phyloP scores from a whole-genome alignment of 2,329 filamentous ascomycete genomes.

The Beauveria sp. region DNA sequence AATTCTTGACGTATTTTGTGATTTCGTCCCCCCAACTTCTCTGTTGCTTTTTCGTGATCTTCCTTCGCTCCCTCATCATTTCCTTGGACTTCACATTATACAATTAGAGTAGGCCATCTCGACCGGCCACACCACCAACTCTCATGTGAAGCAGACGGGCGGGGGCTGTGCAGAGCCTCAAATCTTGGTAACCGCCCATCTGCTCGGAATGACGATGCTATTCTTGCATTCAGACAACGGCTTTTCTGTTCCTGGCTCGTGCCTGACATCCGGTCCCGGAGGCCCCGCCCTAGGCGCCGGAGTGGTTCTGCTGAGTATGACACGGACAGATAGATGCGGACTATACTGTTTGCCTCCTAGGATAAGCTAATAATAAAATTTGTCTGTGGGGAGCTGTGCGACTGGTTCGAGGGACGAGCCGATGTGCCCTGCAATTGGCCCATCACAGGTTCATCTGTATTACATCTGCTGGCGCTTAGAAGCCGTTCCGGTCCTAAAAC shows the following conservation, averaged over 20 bases:
- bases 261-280: neutral
- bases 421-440: neutral
- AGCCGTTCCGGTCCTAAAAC: neutral
- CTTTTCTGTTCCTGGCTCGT: neutral
- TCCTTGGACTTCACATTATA: too few species aligned
- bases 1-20: too few species aligned
- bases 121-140: neutral
- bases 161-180: conserved; percentile 10
- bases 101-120: neutral
- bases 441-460: neutral
- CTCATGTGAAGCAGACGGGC: neutral
- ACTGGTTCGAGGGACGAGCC: neutral
- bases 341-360: neutral
- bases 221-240: neutral
- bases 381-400: neutral
- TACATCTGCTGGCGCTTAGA: conserved; percentile 1
- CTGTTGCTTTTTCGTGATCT: too few species aligned
- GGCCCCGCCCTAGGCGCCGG: neutral
- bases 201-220: neutral
- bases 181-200: conserved; percentile 9
- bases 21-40: too few species aligned
- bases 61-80: too few species aligned
- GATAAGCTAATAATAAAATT: neutral
- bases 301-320: neutral
- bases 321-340: neutral